phyloP scores from a whole-genome alignment of 2,329 filamentous ascomycete species.

The Periconia sp. region DNA sequence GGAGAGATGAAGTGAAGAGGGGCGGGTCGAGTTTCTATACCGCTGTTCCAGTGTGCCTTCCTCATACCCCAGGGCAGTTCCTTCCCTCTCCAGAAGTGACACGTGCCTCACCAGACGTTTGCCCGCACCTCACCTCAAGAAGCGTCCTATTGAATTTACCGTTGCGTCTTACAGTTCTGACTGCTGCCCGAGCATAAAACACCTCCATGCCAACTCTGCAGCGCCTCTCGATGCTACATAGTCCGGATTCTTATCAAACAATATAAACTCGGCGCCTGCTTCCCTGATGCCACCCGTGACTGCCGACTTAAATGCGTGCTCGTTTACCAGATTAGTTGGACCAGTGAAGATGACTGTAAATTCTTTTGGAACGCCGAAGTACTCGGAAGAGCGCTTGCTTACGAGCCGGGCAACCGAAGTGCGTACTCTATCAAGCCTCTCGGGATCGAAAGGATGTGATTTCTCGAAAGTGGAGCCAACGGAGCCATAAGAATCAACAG shows the following conservation, averaged over 20 bases:
- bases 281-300: background rate
- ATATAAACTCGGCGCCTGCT: background rate
- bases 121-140: too few species aligned
- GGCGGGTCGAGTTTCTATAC: too few species aligned
- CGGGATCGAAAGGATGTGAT: background rate
- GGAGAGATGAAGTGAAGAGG: too few species aligned
- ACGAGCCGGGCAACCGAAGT: background rate
- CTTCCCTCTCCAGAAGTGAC: too few species aligned
- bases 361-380: background rate
- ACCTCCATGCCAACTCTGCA: conserved; percentile 2
- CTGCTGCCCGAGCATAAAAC: background rate
- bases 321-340: background rate
- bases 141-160: too few species aligned
- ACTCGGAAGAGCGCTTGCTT: background rate
- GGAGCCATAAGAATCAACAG: background rate
- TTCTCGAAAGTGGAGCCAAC: background rate
- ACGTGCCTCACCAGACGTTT: too few species aligned
- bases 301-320: background rate
- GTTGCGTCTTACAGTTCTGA: background rate
- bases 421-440: background rate
- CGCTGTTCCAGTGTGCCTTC: too few species aligned
- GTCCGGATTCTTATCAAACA: background rate
- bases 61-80: too few species aligned
- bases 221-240: background rate
- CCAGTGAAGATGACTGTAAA: conserved; percentile 7